Percentiles rank a stretch among this genome's conserved stretches.
phyloP scores from a whole-genome alignment of 2,329 filamentous ascomycete genomes.

The Colletotrichum limetticola region DNA sequence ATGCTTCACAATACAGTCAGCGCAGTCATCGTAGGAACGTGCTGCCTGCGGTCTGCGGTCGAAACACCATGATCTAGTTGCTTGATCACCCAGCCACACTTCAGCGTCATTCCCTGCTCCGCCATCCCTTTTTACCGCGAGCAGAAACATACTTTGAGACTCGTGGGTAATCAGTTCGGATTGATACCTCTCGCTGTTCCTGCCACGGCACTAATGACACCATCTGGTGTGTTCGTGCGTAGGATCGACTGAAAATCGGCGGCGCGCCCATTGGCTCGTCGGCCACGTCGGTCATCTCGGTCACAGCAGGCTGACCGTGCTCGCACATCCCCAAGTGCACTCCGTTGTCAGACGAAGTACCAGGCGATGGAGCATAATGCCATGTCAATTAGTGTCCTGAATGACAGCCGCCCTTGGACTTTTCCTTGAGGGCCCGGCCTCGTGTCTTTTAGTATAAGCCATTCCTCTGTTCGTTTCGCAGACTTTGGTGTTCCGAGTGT shows the following conservation, averaged over 20 bases:
- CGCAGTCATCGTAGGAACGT: not conserved
- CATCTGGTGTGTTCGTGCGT: slow-evolving; percentile 8
- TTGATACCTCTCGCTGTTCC: not conserved
- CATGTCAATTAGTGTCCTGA: slow-evolving; percentile 18
- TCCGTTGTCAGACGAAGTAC: slow-evolving; percentile 20
- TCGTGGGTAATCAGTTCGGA: slow-evolving; percentile 8
- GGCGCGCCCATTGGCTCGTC: slow-evolving; percentile 25
- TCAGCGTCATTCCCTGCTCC: not conserved
- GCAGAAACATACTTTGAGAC: not conserved
- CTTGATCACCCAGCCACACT: not conserved
- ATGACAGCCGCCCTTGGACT: slow-evolving; percentile 10
- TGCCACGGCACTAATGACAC: slow-evolving; percentile 23
- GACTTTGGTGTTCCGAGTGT: not conserved
- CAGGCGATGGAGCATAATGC: not conserved
- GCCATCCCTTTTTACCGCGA: not conserved
- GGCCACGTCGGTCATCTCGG: slow-evolving; percentile 32
- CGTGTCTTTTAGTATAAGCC: slow-evolving; percentile 2
- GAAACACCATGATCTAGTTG: not conserved
- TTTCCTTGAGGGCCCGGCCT: not conserved
- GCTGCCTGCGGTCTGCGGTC: not conserved
- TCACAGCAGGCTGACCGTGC: slow-evolving; percentile 23
- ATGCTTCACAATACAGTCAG: not conserved
- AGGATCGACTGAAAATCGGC: slow-evolving; percentile 31
- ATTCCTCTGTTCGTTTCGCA: not conserved
- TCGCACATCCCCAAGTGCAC: slow-evolving; percentile 35